Evolutionary conservation across 768 basidiomycete genomes (phyloP).

Genomic region (Boletus barrowsii): DNA sequence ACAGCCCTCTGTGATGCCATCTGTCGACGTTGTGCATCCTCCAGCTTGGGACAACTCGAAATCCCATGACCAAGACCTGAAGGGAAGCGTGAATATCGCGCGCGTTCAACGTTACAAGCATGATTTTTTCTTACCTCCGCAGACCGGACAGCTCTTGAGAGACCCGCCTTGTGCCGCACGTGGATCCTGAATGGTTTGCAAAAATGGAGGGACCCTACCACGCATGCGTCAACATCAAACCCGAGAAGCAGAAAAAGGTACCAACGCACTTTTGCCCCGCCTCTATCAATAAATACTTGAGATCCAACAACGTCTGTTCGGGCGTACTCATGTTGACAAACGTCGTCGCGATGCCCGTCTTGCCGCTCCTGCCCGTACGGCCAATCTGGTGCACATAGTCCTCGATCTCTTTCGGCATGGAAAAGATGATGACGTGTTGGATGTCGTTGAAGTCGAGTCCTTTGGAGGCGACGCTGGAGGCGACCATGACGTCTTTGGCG

Average conservation of each 20-base stretch:
- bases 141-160: slow-evolving; percentile 89
- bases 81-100: neutral
- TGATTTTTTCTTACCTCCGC: slow-evolving; percentile 63
- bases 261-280: slow-evolving; percentile 91
- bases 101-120: neutral
- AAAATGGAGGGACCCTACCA: slow-evolving; percentile 86
- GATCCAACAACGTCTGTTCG: slow-evolving; percentile 93
- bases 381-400: slow-evolving; percentile 99
- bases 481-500: slow-evolving; percentile 99
- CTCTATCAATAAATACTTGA: slow-evolving; percentile 96
- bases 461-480: slow-evolving; percentile 95
- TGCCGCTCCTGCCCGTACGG: slow-evolving; percentile 94
- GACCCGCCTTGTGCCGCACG: slow-evolving; percentile 74
- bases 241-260: neutral
- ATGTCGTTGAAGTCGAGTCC: slow-evolving; percentile 99
- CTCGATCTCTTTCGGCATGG: slow-evolving; percentile 99
- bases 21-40: slow-evolving; percentile 87
- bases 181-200: slow-evolving; percentile 87
- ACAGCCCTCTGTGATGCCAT: slow-evolving; percentile 81
- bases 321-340: slow-evolving; percentile 98
- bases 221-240: neutral
- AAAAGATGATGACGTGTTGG: slow-evolving; percentile 98
- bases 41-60: slow-evolving; percentile 93
- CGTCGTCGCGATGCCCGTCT: slow-evolving; percentile 98
- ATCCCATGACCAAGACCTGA: slow-evolving; percentile 90